A percentile compares a stretch with the other conserved stretches of the same genome.
Evolutionary conservation across 352 stramenopile genomes (phyloP).

Genomic region (Phytophthora quininea): DNA sequence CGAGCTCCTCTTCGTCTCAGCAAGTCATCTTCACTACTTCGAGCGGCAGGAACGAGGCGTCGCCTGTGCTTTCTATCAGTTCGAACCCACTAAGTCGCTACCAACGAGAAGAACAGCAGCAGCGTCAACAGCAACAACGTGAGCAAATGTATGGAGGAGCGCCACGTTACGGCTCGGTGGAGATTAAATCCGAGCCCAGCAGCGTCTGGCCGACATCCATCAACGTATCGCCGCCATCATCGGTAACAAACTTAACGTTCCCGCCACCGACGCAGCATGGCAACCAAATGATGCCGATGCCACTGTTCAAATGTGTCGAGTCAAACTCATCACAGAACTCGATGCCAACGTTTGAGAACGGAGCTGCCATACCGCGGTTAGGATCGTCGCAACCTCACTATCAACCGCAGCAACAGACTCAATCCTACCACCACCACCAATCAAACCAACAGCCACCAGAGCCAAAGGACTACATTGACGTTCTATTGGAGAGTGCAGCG

Average conservation of each 20-base stretch:
- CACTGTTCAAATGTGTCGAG: constrained; percentile 41
- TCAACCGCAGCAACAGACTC: constrained; percentile 26
- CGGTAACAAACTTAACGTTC: constrained; percentile 12
- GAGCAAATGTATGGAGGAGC: constrained; percentile 16
- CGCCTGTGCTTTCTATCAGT: constrained; percentile 36
- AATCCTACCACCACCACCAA: constrained; percentile 21
- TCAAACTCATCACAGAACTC: constrained; percentile 15
- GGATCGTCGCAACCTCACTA: constrained; percentile 32
- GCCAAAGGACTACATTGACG: constrained; percentile 61
- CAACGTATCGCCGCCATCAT: constrained; percentile 19
- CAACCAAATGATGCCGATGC: constrained; percentile 37
- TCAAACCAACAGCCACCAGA: constrained; percentile 21
- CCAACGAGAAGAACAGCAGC: constrained; percentile 24
- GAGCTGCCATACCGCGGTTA: constrained; percentile 20
- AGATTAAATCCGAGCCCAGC: constrained; percentile 19
- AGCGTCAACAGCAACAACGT: constrained; percentile 25
- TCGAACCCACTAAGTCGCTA: constrained; percentile 22
- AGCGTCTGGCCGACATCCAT: constrained; percentile 22
- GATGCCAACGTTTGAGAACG: constrained; percentile 18
- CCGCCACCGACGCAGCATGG: constrained; percentile 11
- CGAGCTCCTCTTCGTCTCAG: constrained; percentile 15
- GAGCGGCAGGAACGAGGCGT: constrained; percentile 37
- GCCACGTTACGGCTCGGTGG: constrained; percentile 12
- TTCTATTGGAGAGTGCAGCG: constrained; percentile 59
- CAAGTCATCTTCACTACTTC: constrained; percentile 23